Percentiles rank a stretch among this genome's conserved stretches.
phyloP scores from a whole-genome alignment of 2,329 filamentous ascomycete genomes.

The Fusarium bulbicola region DNA sequence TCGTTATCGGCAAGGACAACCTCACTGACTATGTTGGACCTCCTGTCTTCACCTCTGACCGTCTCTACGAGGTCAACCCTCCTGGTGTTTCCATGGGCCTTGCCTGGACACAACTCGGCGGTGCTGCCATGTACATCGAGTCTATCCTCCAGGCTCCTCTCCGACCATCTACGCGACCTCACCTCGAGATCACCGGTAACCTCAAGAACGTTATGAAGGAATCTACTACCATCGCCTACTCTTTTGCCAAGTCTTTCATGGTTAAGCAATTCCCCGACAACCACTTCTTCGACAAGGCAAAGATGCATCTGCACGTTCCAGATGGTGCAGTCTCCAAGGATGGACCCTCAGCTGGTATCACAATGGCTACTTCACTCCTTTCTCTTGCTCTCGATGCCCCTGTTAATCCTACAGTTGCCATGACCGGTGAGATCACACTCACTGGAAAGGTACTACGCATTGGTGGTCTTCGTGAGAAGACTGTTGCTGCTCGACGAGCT shows the following conservation, averaged over 20 bases:
- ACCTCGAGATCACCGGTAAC: constrained; percentile 92
- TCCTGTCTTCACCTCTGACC: constrained; percentile 93
- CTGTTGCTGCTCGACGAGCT: constrained; percentile 89
- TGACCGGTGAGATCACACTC: constrained; percentile 97
- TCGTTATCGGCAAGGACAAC: constrained; percentile 87
- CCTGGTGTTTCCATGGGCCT: constrained; percentile 97
- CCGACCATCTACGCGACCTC: constrained; percentile 75
- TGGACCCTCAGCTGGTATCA: constrained; percentile 91
- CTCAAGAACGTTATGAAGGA: constrained; percentile 98
- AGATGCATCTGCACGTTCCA: constrained; percentile 94
- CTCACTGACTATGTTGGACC: constrained; percentile 97
- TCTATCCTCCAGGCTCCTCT: constrained; percentile 91
- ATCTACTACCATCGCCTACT: constrained; percentile 93
- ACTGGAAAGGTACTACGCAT: constrained; percentile 97
- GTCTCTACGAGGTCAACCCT: constrained; percentile 92
- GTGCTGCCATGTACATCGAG: constrained; percentile 95
- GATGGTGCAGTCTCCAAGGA: constrained; percentile 97
- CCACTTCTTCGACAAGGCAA: constrained; percentile 94
- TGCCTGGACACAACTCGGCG: constrained; percentile 97
- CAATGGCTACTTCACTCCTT: constrained; percentile 94
- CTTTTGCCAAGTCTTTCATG: constrained; percentile 90
- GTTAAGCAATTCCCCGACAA: constrained; percentile 88
- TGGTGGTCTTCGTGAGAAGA: constrained; percentile 95
- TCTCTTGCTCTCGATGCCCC: constrained; percentile 82
- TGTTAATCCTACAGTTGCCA: constrained; percentile 87